These are phyloP conservation scores for Aspergillus mulundensis DNA, from an alignment of 495 filamentous ascomycete species.

Conservation along the genomic window DNA sequence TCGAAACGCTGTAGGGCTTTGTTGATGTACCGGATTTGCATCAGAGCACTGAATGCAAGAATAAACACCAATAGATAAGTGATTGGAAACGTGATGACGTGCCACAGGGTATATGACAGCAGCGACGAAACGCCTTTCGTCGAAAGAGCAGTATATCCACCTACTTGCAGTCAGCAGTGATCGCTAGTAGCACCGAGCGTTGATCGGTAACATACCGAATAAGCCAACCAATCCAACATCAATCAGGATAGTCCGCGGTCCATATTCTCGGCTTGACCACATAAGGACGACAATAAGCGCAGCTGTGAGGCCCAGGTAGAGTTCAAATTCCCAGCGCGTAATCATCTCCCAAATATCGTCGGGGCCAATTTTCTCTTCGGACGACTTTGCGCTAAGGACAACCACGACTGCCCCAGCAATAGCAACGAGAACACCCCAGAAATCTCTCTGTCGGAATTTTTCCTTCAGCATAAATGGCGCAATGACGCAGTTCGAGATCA, in stretches of 20 bases:
- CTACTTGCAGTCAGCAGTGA: conserved; percentile 43
- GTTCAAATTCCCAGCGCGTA: conserved; percentile 82
- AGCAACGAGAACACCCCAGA: conserved; percentile 80
- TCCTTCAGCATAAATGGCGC: conserved; percentile 92
- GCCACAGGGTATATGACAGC: conserved; percentile 82
- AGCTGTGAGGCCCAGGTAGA: conserved; percentile 76
- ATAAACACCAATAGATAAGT: conserved; percentile 78
- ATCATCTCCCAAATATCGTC: conserved; percentile 88
- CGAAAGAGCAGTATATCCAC: conserved; percentile 90
- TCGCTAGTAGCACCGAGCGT: neutral
- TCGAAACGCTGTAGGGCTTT: conserved; percentile 92
- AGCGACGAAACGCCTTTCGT: conserved; percentile 96
- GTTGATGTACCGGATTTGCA: conserved; percentile 96
- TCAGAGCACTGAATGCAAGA: conserved; percentile 76
- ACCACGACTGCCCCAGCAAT: conserved; percentile 87
- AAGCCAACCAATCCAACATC: conserved; percentile 90
- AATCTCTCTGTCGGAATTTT: conserved; percentile 76
- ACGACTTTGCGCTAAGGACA: conserved; percentile 84
- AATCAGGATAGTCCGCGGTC: conserved; percentile 79
- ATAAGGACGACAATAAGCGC: conserved; percentile 69
- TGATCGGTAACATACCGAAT: conserved; percentile 59
- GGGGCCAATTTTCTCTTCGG: conserved; percentile 86
- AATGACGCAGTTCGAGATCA: conserved; percentile 95
- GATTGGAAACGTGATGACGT: conserved; percentile 83
- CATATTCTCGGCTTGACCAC: conserved; percentile 78